Percentiles rank a stretch among this genome's conserved stretches.
Evolutionary conservation across 1,139 yeast genomes (phyloP).

Genomic region (Geotrichum fermentans): DNA sequence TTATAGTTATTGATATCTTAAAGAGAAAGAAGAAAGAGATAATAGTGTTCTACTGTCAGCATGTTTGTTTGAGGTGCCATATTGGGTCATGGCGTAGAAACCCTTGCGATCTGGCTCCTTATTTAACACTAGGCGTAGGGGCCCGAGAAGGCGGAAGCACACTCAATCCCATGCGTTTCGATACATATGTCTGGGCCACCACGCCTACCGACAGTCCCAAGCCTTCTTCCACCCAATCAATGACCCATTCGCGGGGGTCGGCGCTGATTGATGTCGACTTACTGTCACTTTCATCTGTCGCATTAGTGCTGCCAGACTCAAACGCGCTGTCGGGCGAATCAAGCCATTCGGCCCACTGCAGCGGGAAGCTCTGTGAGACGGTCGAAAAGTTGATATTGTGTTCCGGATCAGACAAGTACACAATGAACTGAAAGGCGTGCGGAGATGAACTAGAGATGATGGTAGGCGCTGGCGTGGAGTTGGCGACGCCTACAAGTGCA

Average conservation of each 20-base stretch:
- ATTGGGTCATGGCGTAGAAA: too few relatives aligned
- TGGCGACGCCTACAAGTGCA: constrained; percentile 1
- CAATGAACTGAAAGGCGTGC: constrained; percentile 58
- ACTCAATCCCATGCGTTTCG: constrained; percentile 75
- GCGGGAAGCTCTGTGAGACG: constrained; percentile 85
- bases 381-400: constrained; percentile 70
- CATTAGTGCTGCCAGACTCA: constrained; percentile 31
- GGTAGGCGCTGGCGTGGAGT: constrained; percentile 28
- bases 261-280: constrained; percentile 36
- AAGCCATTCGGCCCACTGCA: constrained; percentile 84
- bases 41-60: neutral
- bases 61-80: neutral
- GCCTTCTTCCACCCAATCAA: constrained; percentile 84
- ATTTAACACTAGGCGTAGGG: constrained; percentile 7
- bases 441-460: constrained; percentile 29
- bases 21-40: neutral
- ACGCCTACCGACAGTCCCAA: constrained; percentile 75
- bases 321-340: constrained; percentile 38
- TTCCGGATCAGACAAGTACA: constrained; percentile 69
- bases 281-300: neutral
- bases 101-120: too few relatives aligned
- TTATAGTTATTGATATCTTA: neutral
- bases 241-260: constrained; percentile 95
- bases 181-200: constrained; percentile 83
- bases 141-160: constrained; percentile 17